These are phyloP conservation scores for Taiozyma onychis DNA, from an alignment of 1,139 yeast genomes.

Conservation along the genomic window DNA sequence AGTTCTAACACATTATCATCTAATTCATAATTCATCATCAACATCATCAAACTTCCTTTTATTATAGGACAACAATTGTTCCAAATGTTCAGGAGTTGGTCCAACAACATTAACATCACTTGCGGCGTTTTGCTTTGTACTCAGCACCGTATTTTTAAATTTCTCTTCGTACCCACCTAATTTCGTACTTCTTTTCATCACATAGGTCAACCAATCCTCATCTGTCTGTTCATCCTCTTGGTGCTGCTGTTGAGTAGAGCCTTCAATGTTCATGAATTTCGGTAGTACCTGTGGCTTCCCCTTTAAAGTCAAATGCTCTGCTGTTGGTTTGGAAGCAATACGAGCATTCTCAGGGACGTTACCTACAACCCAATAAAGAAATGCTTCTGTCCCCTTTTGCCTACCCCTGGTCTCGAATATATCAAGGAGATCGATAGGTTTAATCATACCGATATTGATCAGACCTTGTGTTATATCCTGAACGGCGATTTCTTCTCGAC, in stretches of 20 bases:
- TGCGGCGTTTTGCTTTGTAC: slow-evolving; percentile 10
- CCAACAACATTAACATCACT: slow-evolving; percentile 20
- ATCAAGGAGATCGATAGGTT: slow-evolving; percentile 39
- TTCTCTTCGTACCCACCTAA: slow-evolving; percentile 27
- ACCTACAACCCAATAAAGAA: slow-evolving; percentile 45
- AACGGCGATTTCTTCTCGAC: slow-evolving; percentile 37
- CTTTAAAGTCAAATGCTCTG: slow-evolving; percentile 21
- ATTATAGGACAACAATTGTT: slow-evolving; percentile 15
- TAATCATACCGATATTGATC: slow-evolving; percentile 46
- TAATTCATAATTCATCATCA: background rate
- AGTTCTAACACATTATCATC: background rate
- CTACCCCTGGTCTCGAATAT: slow-evolving; percentile 33
- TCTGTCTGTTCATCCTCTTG: slow-evolving; percentile 11
- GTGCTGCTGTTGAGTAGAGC: background rate
- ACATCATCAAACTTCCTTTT: background rate
- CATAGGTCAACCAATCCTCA: slow-evolving; percentile 29
- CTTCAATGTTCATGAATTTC: slow-evolving; percentile 26
- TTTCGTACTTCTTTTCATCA: slow-evolving; percentile 29
- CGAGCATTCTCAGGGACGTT: slow-evolving; percentile 35
- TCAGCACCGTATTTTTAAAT: slow-evolving; percentile 29
- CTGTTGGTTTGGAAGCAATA: slow-evolving; percentile 31
- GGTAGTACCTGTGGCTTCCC: slow-evolving; percentile 23
- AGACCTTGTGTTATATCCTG: slow-evolving; percentile 61
- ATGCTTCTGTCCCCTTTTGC: slow-evolving; percentile 36
- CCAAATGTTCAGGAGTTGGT: slow-evolving; percentile 12